Conservation (phyloP, 805 yeast genomes). For the Metschnikowia colocasiae region DNA sequence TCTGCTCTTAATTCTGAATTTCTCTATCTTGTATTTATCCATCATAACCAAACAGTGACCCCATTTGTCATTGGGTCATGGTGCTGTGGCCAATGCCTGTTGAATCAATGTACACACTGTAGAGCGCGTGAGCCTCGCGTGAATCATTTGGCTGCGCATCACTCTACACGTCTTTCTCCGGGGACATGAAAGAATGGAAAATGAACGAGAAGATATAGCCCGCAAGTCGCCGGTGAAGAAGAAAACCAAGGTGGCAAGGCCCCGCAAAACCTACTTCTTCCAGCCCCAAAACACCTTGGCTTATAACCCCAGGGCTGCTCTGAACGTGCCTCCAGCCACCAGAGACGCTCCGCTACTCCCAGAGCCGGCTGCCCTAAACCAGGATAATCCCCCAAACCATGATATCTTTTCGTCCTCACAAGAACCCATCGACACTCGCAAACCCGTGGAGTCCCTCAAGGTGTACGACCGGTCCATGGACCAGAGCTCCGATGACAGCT, state of each 20-base stretch:
- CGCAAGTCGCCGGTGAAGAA: conserved; percentile 14
- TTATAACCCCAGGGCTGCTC: conserved; percentile 11
- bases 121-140: conserved; percentile 11
- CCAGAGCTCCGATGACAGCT: conserved; percentile 42
- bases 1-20: too few species aligned
- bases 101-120: not conserved
- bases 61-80: too few species aligned
- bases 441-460: conserved; percentile 2
- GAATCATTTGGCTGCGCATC: not conserved
- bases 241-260: conserved; percentile 11
- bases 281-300: conserved; percentile 33
- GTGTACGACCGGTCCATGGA: conserved; percentile 16
- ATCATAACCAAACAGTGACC: too few species aligned
- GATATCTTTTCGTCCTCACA: not conserved
- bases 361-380: too few species aligned
- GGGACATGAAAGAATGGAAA: conserved; percentile 5
- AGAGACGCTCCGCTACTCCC: not conserved
- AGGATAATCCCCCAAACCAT: not conserved
- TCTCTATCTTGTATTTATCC: too few species aligned
- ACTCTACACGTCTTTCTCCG: not conserved
- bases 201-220: not conserved
- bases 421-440: not conserved
- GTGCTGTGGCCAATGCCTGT: too few species aligned
- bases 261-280: conserved; percentile 33
- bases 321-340: not conserved